Conservation (phyloP, 139 green algal species). For the Eudorina sp. region DNA sequence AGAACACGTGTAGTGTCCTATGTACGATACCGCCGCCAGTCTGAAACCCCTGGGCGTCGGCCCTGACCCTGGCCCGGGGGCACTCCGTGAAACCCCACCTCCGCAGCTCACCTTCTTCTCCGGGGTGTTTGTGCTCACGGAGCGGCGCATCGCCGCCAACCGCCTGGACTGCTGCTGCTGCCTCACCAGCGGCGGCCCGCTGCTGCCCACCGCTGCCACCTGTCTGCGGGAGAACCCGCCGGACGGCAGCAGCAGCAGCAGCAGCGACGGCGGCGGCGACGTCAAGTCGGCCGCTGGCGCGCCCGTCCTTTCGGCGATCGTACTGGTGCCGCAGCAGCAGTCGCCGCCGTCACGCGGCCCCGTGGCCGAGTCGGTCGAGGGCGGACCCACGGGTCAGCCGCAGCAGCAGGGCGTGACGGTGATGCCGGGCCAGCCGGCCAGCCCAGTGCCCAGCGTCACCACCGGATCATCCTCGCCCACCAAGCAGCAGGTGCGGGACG, state of each 20-base stretch:
- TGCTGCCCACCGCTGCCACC: background rate
- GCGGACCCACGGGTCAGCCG: no score
- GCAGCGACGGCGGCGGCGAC: background rate
- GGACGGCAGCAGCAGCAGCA: background rate
- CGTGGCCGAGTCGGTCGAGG: background rate
- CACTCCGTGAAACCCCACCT: no score
- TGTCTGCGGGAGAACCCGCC: background rate
- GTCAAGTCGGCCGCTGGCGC: background rate
- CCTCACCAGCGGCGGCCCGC: background rate
- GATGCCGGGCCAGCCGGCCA: no score
- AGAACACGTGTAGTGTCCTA: no score
- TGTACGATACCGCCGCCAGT: no score
- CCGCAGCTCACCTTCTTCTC: slow-evolving; percentile 55
- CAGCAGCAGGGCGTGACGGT: no score
- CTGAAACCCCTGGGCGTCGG: no score
- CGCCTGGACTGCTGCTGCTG: slow-evolving; percentile 62
- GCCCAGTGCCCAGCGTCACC: no score
- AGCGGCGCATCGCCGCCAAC: slow-evolving; percentile 54
- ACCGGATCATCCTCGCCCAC: no score
- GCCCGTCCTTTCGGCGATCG: background rate
- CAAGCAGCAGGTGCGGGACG: background rate
- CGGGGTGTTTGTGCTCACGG: slow-evolving; percentile 54
- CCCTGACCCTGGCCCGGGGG: no score
- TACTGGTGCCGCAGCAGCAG: background rate
- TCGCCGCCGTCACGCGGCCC: background rate